Evolutionary conservation across 2,329 filamentous ascomycete species (phyloP).

Genomic region (Cylindrodendrum hubeiense): DNA sequence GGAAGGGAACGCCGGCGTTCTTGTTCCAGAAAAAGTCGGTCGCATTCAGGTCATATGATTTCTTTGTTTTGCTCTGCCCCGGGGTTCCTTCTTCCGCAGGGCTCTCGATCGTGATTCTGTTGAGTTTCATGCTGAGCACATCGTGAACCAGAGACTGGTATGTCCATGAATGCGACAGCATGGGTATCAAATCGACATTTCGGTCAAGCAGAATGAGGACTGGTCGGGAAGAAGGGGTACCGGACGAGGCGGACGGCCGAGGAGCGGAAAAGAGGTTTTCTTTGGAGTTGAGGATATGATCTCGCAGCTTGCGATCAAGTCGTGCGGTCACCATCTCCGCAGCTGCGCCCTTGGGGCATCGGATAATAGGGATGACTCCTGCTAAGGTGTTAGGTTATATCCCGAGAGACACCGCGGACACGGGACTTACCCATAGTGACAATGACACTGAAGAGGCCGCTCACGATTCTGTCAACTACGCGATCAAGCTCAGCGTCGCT

Average conservation of each 20-base stretch:
- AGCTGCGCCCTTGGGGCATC: slow-evolving; percentile 91
- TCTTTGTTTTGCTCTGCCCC: slow-evolving; percentile 82
- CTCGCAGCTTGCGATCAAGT: slow-evolving; percentile 93
- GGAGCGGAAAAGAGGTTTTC: slow-evolving; percentile 91
- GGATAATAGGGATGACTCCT: slow-evolving; percentile 94
- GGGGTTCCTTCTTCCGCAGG: slow-evolving; percentile 83
- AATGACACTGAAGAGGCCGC: slow-evolving; percentile 95
- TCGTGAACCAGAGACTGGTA: slow-evolving; percentile 87
- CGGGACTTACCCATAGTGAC: slow-evolving; percentile 88
- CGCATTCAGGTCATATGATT: slow-evolving; percentile 88
- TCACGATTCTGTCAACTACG: slow-evolving; percentile 91
- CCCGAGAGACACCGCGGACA: no score
- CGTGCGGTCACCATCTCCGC: slow-evolving; percentile 96
- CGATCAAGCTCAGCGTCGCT: slow-evolving; percentile 90
- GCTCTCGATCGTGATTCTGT: slow-evolving; percentile 92
- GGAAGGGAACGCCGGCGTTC: slow-evolving; percentile 91
- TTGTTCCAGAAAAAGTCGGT: slow-evolving; percentile 98
- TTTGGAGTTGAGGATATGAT: slow-evolving; percentile 97
- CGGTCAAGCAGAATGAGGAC: slow-evolving; percentile 94
- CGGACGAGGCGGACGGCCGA: slow-evolving; percentile 65
- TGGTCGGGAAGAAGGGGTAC: slow-evolving; percentile 80
- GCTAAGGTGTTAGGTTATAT: slow-evolving; percentile 22
- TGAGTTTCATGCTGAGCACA: slow-evolving; percentile 73
- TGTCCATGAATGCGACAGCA: slow-evolving; percentile 93
- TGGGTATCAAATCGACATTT: slow-evolving; percentile 94